A percentile compares a stretch with the other conserved stretches of the same genome.
These are phyloP conservation scores for Fusarium albosuccineum DNA, from an alignment of 2,329 filamentous ascomycete genomes.

Conservation along the genomic window DNA sequence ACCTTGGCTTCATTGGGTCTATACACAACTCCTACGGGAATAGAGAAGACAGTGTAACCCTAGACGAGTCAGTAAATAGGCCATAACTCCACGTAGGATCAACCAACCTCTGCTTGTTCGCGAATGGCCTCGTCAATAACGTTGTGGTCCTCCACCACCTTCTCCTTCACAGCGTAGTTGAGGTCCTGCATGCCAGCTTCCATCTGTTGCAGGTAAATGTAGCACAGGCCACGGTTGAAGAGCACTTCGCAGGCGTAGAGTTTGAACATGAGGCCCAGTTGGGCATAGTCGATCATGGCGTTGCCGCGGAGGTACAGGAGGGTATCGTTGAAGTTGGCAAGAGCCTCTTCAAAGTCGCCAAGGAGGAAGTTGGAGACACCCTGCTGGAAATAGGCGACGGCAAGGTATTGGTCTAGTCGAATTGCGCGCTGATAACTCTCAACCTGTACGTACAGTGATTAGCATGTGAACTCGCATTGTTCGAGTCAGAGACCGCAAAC, in stretches of 20 bases:
- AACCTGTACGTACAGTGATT: slow-evolving; percentile 68
- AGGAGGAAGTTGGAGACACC: slow-evolving; percentile 98
- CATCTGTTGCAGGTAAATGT: slow-evolving; percentile 95
- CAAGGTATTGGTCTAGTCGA: slow-evolving; percentile 91
- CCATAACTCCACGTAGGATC: not conserved
- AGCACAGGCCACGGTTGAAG: slow-evolving; percentile 97
- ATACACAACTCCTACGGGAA: slow-evolving; percentile 95
- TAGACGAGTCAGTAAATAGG: slow-evolving; percentile 55
- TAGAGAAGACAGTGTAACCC: slow-evolving; percentile 99
- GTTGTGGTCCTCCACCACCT: slow-evolving; percentile 95
- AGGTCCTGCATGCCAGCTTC: slow-evolving; percentile 93
- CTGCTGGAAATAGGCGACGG: slow-evolving; percentile 98
- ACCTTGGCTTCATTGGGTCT: slow-evolving; percentile 97
- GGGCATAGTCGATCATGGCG: slow-evolving; percentile 97
- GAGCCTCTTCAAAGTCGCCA: slow-evolving; percentile 95
- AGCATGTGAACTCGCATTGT: slow-evolving; percentile 30
- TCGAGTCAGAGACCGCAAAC: not conserved
- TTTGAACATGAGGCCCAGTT: slow-evolving; percentile 94
- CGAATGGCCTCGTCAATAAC: slow-evolving; percentile 97
- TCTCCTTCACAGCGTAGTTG: slow-evolving; percentile 91
- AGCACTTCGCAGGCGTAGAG: slow-evolving; percentile 97
- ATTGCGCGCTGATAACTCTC: slow-evolving; percentile 95
- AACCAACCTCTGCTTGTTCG: slow-evolving; percentile 87
- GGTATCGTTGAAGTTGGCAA: slow-evolving; percentile 99
- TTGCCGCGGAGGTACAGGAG: slow-evolving; percentile 94